Evolutionary conservation across 108 stramenopile species (phyloP).

Genomic region (Aurantiochytrium sp.): DNA sequence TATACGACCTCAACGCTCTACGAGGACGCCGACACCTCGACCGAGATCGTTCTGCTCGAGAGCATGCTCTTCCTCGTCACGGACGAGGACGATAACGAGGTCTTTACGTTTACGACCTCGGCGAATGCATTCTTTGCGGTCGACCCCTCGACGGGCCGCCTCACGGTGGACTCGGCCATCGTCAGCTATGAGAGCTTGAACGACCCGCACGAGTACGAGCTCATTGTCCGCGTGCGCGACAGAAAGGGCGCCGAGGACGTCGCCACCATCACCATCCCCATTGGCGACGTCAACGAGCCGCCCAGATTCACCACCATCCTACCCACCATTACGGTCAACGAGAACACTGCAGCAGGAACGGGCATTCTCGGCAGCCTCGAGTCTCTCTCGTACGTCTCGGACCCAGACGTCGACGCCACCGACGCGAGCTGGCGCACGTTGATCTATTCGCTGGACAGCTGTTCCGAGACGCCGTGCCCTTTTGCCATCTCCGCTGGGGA

Average conservation of each 20-base stretch:
- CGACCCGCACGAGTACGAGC: not conserved
- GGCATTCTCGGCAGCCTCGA: not conserved
- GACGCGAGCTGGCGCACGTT: not conserved
- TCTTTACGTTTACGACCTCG: not conserved
- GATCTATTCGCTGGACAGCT: not conserved
- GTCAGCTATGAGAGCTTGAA: not conserved
- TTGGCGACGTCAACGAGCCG: not conserved
- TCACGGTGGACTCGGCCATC: not conserved
- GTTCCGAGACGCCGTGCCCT: not conserved
- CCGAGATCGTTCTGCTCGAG: not conserved
- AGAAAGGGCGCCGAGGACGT: not conserved
- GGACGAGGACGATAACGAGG: not conserved
- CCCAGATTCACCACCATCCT: not conserved
- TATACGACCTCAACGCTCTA: not conserved
- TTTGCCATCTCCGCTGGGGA: not conserved
- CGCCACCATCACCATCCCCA: not conserved
- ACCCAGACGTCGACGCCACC: not conserved
- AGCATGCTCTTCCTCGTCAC: not conserved
- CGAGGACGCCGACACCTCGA: not conserved
- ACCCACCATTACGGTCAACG: not conserved
- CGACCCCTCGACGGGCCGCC: not conserved
- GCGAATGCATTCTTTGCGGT: not conserved
- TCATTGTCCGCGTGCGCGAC: constrained; percentile 18
- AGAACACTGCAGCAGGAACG: not conserved
- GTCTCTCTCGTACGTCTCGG: not conserved